Base-by-base conservation (phyloP, 73 alveolate species). In the Stentor coeruleus region DNA sequence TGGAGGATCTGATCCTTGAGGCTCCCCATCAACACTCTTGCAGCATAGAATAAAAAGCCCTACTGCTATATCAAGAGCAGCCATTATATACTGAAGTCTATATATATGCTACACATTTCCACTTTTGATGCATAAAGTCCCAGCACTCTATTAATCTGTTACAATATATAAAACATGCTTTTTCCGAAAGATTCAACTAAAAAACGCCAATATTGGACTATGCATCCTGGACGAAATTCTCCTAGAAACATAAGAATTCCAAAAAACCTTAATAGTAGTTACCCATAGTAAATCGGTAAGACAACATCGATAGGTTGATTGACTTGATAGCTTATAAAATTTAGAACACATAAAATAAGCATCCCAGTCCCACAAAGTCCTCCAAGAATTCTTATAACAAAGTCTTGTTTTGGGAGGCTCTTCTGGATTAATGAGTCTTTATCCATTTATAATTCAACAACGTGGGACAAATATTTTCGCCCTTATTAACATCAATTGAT, bases 1-100 rank as follows among this genome's bases (percentile, higher is more conserved):
- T 20, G 79, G 79, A 66, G 79, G 79, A 66, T 66, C 79, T 26
- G 42, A 66, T 20, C 40, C 79, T 66, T 66, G 79, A 66, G 79
- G 79, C 39, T 66, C 79, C 33, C 79, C 79, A 66, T 66, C 79
- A 66, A 66, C 39, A 0, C 49, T 40, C 33, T 66, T 66, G 79
- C 79, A 66, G 79, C 79, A 66, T 33, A 66, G 33, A 66, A 66
- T 66, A 66, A 66, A 66, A 40, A 20, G n/a, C 37, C 79, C 79
- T 0, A 66, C 37, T 26, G 79, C 79, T 20, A 66, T 66, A 66
- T 31, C n/a, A 66, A 20, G 33, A 28, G 42, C 79, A 1, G 79
- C 79, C 79, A 66, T 66, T 1, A 66, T 66, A 66, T 66, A 66
- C 37, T 66, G 79, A 66, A 66, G 79, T 40, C 79, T 66, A 26